Base-by-base conservation (phyloP, 192 early-diverging fungal genomes). In the Umbelopsis vinacea region DNA sequence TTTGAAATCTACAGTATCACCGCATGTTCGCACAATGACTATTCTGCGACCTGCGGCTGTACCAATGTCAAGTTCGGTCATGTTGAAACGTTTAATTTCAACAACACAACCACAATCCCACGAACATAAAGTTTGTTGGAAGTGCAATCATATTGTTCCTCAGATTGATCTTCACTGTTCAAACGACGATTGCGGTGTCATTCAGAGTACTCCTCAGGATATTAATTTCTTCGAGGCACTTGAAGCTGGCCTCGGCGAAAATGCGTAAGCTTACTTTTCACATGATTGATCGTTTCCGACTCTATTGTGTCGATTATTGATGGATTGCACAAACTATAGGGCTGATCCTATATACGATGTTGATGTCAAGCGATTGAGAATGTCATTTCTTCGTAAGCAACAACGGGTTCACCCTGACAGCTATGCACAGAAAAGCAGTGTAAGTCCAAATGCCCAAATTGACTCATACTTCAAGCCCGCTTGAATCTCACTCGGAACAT, bases 351-450 rank as follows among this genome's bases (percentile, higher is more conserved):
- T 82, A 4, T 97, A 89, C 72, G 87, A 92, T 69, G 70, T 97
- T 17, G 91, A 95, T 73, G 46, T 80, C 10, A 82, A 75, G 37
- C 72, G 70, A 6, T 78, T 97, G 68, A 81, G 90, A 43, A 78
- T 71, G 53, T 81, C 84, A 26, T 97, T 95, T 75, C 76, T 96
- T 23, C 76, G 48, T 57, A 78, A 95, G 48, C 96, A 97, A 79
- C 92, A 93, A 83, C 74, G 71, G 0, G 90, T 94, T 10, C 96
- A 97, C 76, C 96, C 96, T 2, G 96, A 97, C 76, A 90, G 89
- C 48, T 94, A 86, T 66, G 84, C 89, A 14, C 84, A 87, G 7
- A 86, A 85, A 73, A 77, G 80, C 17, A 73, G 83, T 74, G 89
- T 89, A 80, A 70, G 77, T 70, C 10, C 0, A 21, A 47, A 2